Conservation (phyloP, 129 eudicot genomes). For the Escallonia rubra region DNA sequence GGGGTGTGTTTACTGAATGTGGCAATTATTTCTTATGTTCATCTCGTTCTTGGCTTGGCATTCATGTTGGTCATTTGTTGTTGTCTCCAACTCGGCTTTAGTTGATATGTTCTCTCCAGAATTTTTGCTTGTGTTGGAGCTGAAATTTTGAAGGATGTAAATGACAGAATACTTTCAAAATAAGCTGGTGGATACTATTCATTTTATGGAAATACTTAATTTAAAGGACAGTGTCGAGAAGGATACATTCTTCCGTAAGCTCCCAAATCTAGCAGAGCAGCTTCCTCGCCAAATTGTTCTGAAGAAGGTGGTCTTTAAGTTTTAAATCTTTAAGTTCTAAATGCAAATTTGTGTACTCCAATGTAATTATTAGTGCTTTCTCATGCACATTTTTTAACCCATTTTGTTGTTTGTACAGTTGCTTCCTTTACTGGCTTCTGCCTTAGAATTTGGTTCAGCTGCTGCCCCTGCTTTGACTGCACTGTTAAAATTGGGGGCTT, state of each 20-base stretch:
- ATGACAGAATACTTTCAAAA: conserved; percentile 94
- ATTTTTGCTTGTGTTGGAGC: conserved; percentile 3
- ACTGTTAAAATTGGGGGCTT: conserved; percentile 82
- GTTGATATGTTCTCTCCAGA: conserved; percentile 1
- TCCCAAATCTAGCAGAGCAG: conserved; percentile 93
- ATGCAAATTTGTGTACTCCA: background rate
- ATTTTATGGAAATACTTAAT: conserved; percentile 94
- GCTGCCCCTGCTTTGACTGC: conserved; percentile 97
- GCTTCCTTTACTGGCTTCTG: conserved; percentile 88
- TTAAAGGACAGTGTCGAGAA: conserved; percentile 95
- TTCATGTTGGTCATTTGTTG: background rate
- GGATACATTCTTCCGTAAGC: conserved; percentile 94
- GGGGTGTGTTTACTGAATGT: too few relatives aligned
- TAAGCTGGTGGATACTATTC: conserved; percentile 97
- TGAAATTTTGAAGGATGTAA: conserved; percentile 12
- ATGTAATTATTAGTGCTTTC: conserved; percentile 6
- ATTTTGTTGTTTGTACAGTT: conserved; percentile 38
- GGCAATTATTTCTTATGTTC: conserved; percentile 3
- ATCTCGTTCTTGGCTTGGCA: background rate
- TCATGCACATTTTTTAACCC: background rate
- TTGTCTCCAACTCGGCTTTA: background rate
- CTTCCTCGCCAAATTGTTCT: conserved; percentile 93
- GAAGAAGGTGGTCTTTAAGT: conserved; percentile 54
- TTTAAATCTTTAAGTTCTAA: background rate
- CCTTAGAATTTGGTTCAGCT: conserved; percentile 95